These are phyloP conservation scores for Scalesia atractyloides DNA, from an alignment of 129 eudicot genomes.

Conservation along the genomic window DNA sequence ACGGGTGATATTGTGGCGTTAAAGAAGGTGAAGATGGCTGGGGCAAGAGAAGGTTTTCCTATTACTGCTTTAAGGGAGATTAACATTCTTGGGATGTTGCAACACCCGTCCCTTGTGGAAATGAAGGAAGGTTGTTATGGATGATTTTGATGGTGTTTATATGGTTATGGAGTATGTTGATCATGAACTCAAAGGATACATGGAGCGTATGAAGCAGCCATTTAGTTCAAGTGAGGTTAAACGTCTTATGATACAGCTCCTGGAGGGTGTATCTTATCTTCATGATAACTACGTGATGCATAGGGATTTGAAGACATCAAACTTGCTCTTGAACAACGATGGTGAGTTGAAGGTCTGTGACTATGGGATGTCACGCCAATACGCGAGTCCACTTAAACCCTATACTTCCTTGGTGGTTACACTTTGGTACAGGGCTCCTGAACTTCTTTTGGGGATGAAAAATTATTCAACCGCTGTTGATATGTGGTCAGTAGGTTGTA, in stretches of 20 bases:
- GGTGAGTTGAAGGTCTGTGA: constrained; percentile 85
- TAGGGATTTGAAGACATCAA: constrained; percentile 80
- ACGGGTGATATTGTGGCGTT: constrained; percentile 81
- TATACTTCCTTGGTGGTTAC: constrained; percentile 77
- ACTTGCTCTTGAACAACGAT: constrained; percentile 51
- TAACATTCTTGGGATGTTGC: constrained; percentile 52
- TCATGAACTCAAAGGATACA: constrained; percentile 65
- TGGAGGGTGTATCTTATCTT: constrained; percentile 61
- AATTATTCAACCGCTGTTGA: constrained; percentile 76
- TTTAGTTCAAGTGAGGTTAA: constrained; percentile 83
- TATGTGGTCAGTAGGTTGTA: constrained; percentile 92
- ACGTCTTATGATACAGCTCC: constrained; percentile 77
- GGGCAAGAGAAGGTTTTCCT: constrained; percentile 72
- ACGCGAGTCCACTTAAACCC: constrained; percentile 63
- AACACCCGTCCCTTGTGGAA: constrained; percentile 67
- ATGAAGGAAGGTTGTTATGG: constrained; percentile 83
- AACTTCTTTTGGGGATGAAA: constrained; percentile 74
- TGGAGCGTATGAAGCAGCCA: constrained; percentile 63
- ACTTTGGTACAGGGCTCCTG: constrained; percentile 93
- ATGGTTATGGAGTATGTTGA: constrained; percentile 89
- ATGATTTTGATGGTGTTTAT: constrained; percentile 47
- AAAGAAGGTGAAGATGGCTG: constrained; percentile 71
- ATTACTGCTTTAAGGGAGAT: constrained; percentile 71
- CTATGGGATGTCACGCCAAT: constrained; percentile 72
- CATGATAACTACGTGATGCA: constrained; percentile 85